Percentiles rank a stretch among this genome's conserved stretches.
phyloP scores from a whole-genome alignment of 768 basidiomycete species.

The Podaxis sp. region DNA sequence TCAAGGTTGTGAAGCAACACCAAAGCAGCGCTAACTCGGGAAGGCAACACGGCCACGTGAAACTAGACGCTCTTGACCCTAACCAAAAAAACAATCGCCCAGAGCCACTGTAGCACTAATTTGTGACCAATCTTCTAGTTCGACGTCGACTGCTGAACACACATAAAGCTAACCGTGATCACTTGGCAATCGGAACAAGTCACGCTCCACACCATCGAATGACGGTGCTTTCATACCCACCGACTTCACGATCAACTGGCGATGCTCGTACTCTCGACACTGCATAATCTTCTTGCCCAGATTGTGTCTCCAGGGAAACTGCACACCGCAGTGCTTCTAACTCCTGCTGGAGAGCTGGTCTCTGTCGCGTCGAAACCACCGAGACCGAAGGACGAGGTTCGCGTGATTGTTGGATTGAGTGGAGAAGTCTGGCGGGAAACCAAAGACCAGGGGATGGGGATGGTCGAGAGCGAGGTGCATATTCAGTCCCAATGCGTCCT shows the following conservation, averaged over 20 bases:
- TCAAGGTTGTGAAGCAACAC: neutral
- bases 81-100: neutral
- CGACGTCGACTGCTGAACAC: neutral
- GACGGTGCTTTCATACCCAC: neutral
- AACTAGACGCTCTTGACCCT: neutral
- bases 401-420: slow-evolving; percentile 69
- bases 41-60: slow-evolving; percentile 9
- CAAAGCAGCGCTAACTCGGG: neutral
- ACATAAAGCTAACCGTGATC: neutral
- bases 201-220: neutral
- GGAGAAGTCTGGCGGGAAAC: slow-evolving; percentile 82
- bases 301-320: slow-evolving; percentile 57
- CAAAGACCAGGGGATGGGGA: slow-evolving; percentile 59
- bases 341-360: slow-evolving; percentile 72
- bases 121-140: neutral
- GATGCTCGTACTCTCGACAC: slow-evolving; percentile 71
- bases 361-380: slow-evolving; percentile 58
- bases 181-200: neutral
- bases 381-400: slow-evolving; percentile 70
- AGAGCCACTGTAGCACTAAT: neutral
- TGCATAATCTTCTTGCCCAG: slow-evolving; percentile 66
- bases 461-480: slow-evolving; percentile 78
- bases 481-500: neutral
- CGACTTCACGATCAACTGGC: neutral
- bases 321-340: slow-evolving; percentile 72